These are phyloP conservation scores for Colletotrichum truncatum DNA, from an alignment of 2,329 filamentous ascomycete genomes.

Conservation along the genomic window DNA sequence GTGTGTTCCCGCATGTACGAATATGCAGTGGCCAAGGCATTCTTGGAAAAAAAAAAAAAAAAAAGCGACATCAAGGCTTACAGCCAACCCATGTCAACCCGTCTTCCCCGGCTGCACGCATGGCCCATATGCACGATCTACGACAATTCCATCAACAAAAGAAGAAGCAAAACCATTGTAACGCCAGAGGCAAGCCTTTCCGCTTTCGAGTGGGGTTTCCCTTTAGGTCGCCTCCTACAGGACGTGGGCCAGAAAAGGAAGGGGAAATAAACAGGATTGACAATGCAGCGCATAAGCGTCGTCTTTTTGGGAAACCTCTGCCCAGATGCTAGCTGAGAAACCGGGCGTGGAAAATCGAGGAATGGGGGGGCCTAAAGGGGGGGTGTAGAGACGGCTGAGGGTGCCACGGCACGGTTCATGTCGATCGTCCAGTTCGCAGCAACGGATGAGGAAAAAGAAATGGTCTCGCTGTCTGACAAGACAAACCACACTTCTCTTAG, in stretches of 20 bases:
- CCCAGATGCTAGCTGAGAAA: too few relatives aligned
- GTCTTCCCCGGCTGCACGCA: conserved; percentile 11
- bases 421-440: not conserved
- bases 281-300: conserved; percentile 9
- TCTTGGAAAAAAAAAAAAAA: not conserved
- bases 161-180: not conserved
- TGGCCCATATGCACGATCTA: conserved; percentile 3
- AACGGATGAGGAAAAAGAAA: not conserved
- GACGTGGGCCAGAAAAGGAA: not conserved
- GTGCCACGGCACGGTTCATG: not conserved
- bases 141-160: not conserved
- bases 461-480: not conserved
- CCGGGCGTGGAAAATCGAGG: too few relatives aligned
- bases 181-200: not conserved
- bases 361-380: too few relatives aligned
- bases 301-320: too few relatives aligned
- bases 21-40: too few relatives aligned
- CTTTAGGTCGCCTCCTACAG: not conserved
- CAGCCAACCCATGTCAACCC: not conserved
- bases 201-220: not conserved
- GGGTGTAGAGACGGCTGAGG: too few relatives aligned
- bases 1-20: too few relatives aligned
- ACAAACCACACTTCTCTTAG: not conserved
- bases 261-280: not conserved
- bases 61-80: not conserved